phyloP scores from a whole-genome alignment of 768 basidiomycete species.

The Cubamyces lactineus region DNA sequence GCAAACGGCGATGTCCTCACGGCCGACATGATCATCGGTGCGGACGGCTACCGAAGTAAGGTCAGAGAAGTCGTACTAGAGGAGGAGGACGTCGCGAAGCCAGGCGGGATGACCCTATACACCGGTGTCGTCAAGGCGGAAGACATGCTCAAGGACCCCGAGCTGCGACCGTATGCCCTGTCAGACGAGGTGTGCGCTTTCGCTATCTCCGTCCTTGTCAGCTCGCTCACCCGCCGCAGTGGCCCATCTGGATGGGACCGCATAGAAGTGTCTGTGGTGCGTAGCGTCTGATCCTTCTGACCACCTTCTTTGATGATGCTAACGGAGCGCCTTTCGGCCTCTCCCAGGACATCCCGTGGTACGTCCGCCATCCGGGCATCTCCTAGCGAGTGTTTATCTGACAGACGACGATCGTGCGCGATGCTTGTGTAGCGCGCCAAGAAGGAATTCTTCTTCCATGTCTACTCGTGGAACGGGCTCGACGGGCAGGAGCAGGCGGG shows the following conservation, averaged over 20 bases:
- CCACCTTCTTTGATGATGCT: constrained; percentile 3
- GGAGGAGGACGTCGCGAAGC: constrained; percentile 36
- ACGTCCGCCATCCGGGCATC: constrained; percentile 3
- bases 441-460: constrained; percentile 41
- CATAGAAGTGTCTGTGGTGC: constrained; percentile 32
- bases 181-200: constrained; percentile 37
- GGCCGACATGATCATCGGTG: constrained; percentile 61
- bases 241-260: constrained; percentile 37
- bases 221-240: constrained; percentile 21
- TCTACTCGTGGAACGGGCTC: constrained; percentile 42
- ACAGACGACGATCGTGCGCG: neutral
- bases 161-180: constrained; percentile 36
- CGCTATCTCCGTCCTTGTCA: neutral
- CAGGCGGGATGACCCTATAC: constrained; percentile 44
- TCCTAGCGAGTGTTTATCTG: neutral
- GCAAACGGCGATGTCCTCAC: constrained; percentile 46
- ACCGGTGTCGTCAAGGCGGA: constrained; percentile 46
- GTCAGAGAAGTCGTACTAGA: constrained; percentile 40
- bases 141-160: constrained; percentile 44
- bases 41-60: constrained; percentile 57
- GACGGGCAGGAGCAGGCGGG: constrained; percentile 36
- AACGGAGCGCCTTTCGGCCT: neutral
- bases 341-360: constrained; percentile 31
- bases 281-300: neutral
- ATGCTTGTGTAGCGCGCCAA: constrained; percentile 39